Evolutionary conservation across 441 rosid genomes (phyloP), one percentile per base, ranked within the genome.

Genomic region (Adansonia rubrostipa): DNA sequence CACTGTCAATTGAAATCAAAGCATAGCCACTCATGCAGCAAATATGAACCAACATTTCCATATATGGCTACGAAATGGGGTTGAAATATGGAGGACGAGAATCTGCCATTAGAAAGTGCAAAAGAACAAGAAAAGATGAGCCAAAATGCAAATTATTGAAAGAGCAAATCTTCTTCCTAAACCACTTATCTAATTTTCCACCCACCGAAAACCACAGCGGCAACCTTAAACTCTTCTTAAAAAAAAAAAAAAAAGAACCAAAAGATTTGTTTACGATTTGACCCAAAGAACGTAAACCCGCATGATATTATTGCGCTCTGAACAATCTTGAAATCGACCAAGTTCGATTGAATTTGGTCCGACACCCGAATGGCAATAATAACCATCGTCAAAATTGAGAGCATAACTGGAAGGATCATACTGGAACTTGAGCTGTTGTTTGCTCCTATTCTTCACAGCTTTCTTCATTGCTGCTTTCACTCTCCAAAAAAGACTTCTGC

Each of bases 401-500:
- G 40, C 40, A 36, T 36, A 36, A 36, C 40, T 36, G 40, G 40
- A 36, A 36, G 40, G 40, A 36, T 36, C 40, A 36, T 36, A 36
- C 40, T 36, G 96, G 79, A 93, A 94, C 84, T 82, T 85, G 28
- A 83, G 79, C 76, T 84, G 88, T 40, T 82, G 78, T 77, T 80
- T 84, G 5, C 83, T 81, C 0, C 81, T 81, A 70, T 71, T 84
- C 83, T 82, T 88, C 76, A 76, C 76, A 14, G 83, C 85, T 78
- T 80, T 86, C 90, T 78, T 89, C 80, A 92, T 79, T 9, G 93
- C 90, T 13, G 88, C 87, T 66, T 84, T 91, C 82, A 87, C 63
- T 79, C 85, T 92, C 88, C 93, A 79, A 7, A 90, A 79, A 69
- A 89, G 66, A 53, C 82, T 78, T 78, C 64, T 73, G 85, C 93